These are phyloP conservation scores for Ehretia macrophylla DNA, from an alignment of 257 asterid genomes.

Conservation along the genomic window DNA sequence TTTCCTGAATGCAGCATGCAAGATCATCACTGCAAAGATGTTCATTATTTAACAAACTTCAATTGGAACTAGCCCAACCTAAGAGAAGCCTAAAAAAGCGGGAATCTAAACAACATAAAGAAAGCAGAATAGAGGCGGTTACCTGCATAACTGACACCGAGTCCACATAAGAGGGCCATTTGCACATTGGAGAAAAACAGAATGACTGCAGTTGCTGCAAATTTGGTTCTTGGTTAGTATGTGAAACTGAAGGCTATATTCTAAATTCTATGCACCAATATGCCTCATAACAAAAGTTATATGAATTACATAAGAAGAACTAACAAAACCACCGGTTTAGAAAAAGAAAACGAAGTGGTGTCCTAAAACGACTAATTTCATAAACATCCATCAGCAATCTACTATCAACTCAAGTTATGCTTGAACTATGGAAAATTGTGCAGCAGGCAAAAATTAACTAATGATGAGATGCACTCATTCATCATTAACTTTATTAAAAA, in stretches of 20 bases:
- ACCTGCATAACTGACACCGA: conserved; percentile 83
- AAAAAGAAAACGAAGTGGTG: no score
- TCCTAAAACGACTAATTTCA: no score
- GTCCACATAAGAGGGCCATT: conserved; percentile 56
- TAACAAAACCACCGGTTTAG: no score
- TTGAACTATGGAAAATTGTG: no score
- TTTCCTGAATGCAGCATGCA: conserved; percentile 84
- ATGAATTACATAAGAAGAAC: no score
- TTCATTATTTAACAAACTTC: background rate
- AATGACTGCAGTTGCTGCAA: conserved; percentile 69
- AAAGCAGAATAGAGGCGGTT: background rate
- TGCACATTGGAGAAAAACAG: conserved; percentile 63
- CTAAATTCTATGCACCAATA: background rate
- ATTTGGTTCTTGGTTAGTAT: conserved; percentile 15
- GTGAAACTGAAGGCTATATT: background rate
- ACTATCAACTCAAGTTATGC: no score
- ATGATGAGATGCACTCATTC: no score
- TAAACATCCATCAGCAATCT: no score
- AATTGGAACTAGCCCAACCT: background rate
- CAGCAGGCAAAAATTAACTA: no score
- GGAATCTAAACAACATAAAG: background rate
- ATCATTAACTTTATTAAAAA: no score
- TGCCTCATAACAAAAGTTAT: background rate
- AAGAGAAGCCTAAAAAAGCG: background rate
- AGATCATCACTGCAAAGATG: conserved; percentile 58